A percentile compares a stretch with the other conserved stretches of the same genome.
Conservation (phyloP, 176 grass and related monocot species). For the Hordeum vulgare region MorexV3_pseudomolecules_assembly NC_058518.1:492611497-492611996, state of each 20-base stretch:
- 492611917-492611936: slow-evolving; percentile 29
- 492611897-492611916: slow-evolving; percentile 30
- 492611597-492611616: not conserved
- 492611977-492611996: not conserved
- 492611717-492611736: not conserved
- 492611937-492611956: slow-evolving; percentile 32
- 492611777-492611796: not conserved
- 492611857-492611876: slow-evolving; percentile 42
- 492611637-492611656: not conserved
- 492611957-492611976: not conserved
- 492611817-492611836: slow-evolving; percentile 42
- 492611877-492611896: slow-evolving; percentile 21
- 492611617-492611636: not conserved
- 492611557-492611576: not conserved
- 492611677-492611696: not conserved
- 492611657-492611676: not conserved
- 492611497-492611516: no score
- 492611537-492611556: not conserved
- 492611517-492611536: not conserved
- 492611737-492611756: not conserved
- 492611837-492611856: slow-evolving; percentile 26
- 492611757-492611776: not conserved
- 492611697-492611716: not conserved
- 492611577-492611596: not conserved
- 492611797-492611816: not conserved